Percentiles rank a stretch among this genome's conserved stretches.
Conservation (phyloP, 225 moss, liverwort and hornwort genomes). For the Polytrichum commune region DNA sequence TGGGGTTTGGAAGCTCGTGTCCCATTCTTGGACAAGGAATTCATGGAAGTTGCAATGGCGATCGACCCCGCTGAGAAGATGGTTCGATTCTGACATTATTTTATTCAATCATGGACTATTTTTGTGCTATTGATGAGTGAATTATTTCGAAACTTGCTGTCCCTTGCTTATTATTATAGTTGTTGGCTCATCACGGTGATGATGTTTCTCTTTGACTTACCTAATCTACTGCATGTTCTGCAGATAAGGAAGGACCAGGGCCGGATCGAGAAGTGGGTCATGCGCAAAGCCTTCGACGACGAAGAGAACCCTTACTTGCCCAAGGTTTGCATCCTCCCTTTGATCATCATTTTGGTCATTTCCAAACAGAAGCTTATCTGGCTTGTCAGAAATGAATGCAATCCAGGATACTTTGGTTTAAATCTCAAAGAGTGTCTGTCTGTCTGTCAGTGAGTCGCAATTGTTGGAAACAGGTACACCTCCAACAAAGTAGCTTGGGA, state of each 20-base stretch:
- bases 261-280: constrained; percentile 66
- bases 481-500: too few relatives aligned
- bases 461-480: too few relatives aligned
- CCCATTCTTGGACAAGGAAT: constrained; percentile 77
- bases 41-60: constrained; percentile 75
- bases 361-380: too few relatives aligned
- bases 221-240: neutral
- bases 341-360: neutral
- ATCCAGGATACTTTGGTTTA: too few relatives aligned
- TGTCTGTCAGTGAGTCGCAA: too few relatives aligned
- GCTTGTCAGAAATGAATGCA: too few relatives aligned
- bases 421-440: too few relatives aligned
- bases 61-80: constrained; percentile 87
- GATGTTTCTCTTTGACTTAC: neutral
- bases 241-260: constrained; percentile 60
- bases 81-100: constrained; percentile 17
- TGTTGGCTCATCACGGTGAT: too few relatives aligned
- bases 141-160: too few relatives aligned
- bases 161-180: too few relatives aligned
- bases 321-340: constrained; percentile 32
- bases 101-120: too few relatives aligned
- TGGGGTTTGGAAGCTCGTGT: constrained; percentile 91
- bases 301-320: constrained; percentile 70
- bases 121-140: too few relatives aligned
- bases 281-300: constrained; percentile 66